Conservation (phyloP, 2,329 filamentous ascomycete genomes). For the Diaporthe sp. region DNA sequence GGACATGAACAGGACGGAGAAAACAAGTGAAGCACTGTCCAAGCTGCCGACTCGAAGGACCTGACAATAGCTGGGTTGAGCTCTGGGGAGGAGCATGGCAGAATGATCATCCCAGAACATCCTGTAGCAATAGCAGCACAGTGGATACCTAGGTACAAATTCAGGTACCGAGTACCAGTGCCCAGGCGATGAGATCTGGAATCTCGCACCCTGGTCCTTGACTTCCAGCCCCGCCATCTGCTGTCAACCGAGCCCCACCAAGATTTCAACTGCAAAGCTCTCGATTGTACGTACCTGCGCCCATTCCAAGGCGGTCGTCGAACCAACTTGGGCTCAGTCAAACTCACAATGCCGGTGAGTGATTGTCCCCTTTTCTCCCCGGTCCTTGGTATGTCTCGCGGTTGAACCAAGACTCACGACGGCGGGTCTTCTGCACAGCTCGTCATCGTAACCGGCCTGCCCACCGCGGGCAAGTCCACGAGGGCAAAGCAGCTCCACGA, state of each 20-base stretch:
- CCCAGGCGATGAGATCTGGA: constrained; percentile 18
- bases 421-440: constrained; percentile 59
- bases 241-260: constrained; percentile 25
- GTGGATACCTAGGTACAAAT: not conserved
- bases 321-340: not conserved
- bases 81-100: not conserved
- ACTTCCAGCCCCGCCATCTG: not conserved
- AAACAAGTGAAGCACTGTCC: not conserved
- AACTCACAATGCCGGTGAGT: constrained; percentile 41
- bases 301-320: not conserved
- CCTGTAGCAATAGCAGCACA: not conserved
- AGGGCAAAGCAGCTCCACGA: constrained; percentile 75
- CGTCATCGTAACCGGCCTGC: constrained; percentile 75
- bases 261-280: constrained; percentile 21
- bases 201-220: constrained; percentile 8
- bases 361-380: not conserved
- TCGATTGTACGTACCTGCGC: constrained; percentile 1
- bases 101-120: not conserved
- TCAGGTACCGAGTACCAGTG: constrained; percentile 4
- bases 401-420: constrained; percentile 15
- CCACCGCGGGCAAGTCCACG: constrained; percentile 77
- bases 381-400: not conserved
- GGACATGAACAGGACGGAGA: not conserved
- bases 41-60: not conserved
- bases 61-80: not conserved